Percentiles rank a stretch among this genome's conserved stretches.
Conservation (phyloP, 371 early-diverging fungal species). For the Zopfochytrium polystomum region DNA sequence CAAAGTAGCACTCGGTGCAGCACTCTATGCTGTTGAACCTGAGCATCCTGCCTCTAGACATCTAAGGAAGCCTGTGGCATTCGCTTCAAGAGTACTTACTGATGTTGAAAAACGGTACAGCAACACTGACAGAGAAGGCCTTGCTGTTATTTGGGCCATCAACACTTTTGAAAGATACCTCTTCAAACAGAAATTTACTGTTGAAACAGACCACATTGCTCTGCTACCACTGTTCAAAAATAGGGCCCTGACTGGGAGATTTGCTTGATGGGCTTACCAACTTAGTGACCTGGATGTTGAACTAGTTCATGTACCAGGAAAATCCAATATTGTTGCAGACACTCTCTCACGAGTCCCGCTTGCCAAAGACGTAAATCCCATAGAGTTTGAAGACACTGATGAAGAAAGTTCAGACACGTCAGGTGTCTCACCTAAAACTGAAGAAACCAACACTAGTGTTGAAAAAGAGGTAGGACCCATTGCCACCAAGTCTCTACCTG, state of each 20-base stretch:
- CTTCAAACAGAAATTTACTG: neutral
- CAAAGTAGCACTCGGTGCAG: too few species aligned
- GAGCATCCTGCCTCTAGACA: constrained; percentile 7
- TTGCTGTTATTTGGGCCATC: neutral
- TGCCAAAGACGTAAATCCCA: neutral
- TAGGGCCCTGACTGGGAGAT: constrained; percentile 18
- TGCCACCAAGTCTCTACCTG: neutral
- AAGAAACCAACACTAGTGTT: neutral
- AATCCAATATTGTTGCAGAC: too few species aligned
- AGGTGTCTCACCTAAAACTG: neutral
- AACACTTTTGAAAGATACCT: neutral
- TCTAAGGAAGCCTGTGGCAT: constrained; percentile 13
- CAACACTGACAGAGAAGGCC: constrained; percentile 12
- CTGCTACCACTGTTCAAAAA: constrained; percentile 13
- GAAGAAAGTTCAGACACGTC: neutral
- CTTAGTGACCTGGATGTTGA: constrained; percentile 17
- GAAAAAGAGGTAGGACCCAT: neutral
- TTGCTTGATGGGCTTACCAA: constrained; percentile 18
- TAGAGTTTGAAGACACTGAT: neutral
- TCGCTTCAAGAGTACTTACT: constrained; percentile 15
- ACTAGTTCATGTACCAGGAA: too few species aligned
- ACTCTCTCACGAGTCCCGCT: constrained; percentile 6
- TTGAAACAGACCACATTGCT: constrained; percentile 11
- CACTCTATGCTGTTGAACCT: constrained; percentile 6
- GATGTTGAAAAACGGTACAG: constrained; percentile 4